These are phyloP conservation scores for Pseudonectria foliicola DNA, from an alignment of 2,329 filamentous ascomycete species.

Conservation along the genomic window DNA sequence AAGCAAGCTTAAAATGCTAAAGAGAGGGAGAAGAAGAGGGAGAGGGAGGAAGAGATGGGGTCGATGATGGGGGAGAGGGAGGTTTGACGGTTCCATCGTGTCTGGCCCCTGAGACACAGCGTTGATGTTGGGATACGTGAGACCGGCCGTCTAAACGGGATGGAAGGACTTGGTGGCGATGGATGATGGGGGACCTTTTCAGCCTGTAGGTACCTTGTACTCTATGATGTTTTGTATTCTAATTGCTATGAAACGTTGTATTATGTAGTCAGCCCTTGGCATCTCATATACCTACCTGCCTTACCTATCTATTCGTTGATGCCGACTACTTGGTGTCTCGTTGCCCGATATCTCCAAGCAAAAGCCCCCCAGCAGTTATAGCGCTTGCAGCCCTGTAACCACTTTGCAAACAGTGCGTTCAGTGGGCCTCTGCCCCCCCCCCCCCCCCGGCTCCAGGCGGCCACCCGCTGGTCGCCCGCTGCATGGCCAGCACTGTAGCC, in stretches of 20 bases:
- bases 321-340: too few species aligned
- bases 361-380: too few species aligned
- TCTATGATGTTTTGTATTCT: too few species aligned
- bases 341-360: too few species aligned
- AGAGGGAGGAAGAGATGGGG: neutral
- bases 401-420: neutral
- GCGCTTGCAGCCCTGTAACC: too few species aligned
- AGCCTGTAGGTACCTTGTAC: too few species aligned
- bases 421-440: neutral
- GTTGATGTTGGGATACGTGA: conserved; percentile 19
- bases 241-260: too few species aligned
- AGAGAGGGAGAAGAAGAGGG: neutral
- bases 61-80: neutral
- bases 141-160: conserved; percentile 15
- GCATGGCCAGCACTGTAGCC: conserved; percentile 4
- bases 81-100: neutral
- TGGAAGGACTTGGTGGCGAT: conserved; percentile 1
- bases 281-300: too few species aligned
- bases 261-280: too few species aligned
- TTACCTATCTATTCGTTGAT: too few species aligned
- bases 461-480: neutral
- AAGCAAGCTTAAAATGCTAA: neutral
- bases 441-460: conserved; percentile 1
- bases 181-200: too few species aligned
- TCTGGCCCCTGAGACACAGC: conserved; percentile 13